Conservation (phyloP, 768 basidiomycete species). For the Calocera viscosa region DNA sequence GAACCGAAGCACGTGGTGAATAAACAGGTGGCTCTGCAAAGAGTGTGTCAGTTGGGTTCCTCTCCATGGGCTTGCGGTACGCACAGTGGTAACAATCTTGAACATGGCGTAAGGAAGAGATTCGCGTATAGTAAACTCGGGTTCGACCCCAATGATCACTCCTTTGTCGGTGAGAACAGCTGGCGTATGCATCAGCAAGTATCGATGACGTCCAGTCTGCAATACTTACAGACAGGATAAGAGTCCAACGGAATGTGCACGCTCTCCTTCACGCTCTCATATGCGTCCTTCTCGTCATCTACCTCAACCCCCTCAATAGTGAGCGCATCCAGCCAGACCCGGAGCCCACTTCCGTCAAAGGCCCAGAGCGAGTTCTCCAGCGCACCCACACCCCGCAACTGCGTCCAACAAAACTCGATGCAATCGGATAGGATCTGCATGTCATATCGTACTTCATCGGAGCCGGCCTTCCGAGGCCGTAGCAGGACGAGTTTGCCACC, state of each 20-base stretch:
- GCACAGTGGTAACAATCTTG: constrained; percentile 76
- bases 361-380: constrained; percentile 97
- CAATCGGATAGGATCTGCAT: constrained; percentile 92
- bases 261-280: constrained; percentile 72
- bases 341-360: constrained; percentile 77
- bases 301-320: constrained; percentile 58
- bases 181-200: constrained; percentile 24
- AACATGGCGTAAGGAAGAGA: constrained; percentile 84
- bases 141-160: constrained; percentile 91
- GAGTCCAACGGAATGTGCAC: constrained; percentile 87
- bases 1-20: constrained; percentile 79
- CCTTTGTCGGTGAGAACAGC: constrained; percentile 99
- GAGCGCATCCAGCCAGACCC: constrained; percentile 92
- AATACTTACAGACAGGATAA: constrained; percentile 73
- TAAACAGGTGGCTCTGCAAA: constrained; percentile 74
- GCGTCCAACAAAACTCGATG: constrained; percentile 99
- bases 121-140: constrained; percentile 62
- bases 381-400: constrained; percentile 81
- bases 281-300: constrained; percentile 23
- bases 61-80: too few relatives aligned
- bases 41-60: constrained; percentile 9
- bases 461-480: constrained; percentile 72
- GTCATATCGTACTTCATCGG: constrained; percentile 89
- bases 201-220: not conserved
- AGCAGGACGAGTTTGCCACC: constrained; percentile 83